These are phyloP conservation scores for Populus hybrid DNA, from an alignment of 441 rosid genomes.

Conservation along the genomic window DNA sequence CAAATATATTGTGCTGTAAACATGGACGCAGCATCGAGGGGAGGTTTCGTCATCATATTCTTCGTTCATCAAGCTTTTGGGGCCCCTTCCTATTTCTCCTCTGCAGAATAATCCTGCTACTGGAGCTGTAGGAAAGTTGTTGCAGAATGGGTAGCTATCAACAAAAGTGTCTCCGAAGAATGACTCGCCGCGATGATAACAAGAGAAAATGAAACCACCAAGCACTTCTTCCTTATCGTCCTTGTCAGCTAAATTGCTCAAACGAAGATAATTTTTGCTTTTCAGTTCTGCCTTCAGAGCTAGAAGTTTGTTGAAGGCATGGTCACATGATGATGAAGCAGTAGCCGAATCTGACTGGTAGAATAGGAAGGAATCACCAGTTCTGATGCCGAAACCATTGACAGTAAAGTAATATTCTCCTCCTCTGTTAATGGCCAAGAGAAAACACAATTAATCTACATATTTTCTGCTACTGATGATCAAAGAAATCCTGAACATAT, in stretches of 20 bases:
- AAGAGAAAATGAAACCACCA: slow-evolving; percentile 52
- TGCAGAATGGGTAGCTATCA: slow-evolving; percentile 34
- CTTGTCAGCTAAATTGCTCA: not conserved
- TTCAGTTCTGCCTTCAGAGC: slow-evolving; percentile 16
- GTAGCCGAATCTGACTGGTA: slow-evolving; percentile 44
- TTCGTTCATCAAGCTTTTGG: slow-evolving; percentile 12
- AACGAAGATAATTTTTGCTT: not conserved
- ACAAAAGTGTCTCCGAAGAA: slow-evolving; percentile 10
- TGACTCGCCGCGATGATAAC: slow-evolving; percentile 28
- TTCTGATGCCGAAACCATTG: slow-evolving; percentile 39
- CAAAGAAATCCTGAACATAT: not conserved
- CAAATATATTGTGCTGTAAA: slow-evolving; percentile 38
- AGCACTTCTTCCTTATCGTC: slow-evolving; percentile 27
- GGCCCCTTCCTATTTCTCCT: slow-evolving; percentile 41
- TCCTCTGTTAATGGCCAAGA: slow-evolving; percentile 24
- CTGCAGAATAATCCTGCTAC: slow-evolving; percentile 40
- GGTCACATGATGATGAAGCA: slow-evolving; percentile 26
- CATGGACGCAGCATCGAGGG: slow-evolving; percentile 32
- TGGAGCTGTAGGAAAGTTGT: slow-evolving; percentile 43
- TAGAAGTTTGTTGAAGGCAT: slow-evolving; percentile 23
- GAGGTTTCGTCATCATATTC: slow-evolving; percentile 11
- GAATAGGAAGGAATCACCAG: slow-evolving; percentile 45
- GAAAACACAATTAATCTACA: not conserved
- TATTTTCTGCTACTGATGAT: not conserved
- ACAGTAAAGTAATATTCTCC: slow-evolving; percentile 26